Base-by-base conservation (phyloP, 1,284 basidiomycete species). In the Trichosporon coremiiforme region DNA sequence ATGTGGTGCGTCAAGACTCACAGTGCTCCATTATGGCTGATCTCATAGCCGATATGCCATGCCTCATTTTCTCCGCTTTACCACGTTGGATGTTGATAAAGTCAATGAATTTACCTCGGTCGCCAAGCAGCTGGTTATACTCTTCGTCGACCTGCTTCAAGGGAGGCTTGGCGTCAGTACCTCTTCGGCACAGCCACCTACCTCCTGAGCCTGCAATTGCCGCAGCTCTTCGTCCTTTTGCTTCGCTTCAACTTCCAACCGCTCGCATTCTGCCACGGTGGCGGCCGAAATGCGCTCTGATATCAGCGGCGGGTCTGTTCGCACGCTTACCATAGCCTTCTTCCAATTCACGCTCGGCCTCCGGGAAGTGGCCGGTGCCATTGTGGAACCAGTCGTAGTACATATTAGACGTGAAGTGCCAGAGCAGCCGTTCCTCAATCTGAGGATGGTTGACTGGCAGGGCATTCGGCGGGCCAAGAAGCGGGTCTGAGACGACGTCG, bases 311-410 rank as follows among this genome's bases (percentile, higher is more conserved):
- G 9, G n/a, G 2, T 2, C 10, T 13, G 22, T 13, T 29, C n/a
- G 35, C 22, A 9, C 7, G 75, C 80, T 66, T 57, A 83, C 93
- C 88, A 80, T 93, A 94, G 70, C 89, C 88, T 36, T 89, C 88
- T 74, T 92, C 90, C 13, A 95, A 79, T 55, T 85, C 84, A 72
- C 87, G 86, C 68, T 92, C 90, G 65, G 89, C 88, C 69, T 90
- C 89, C 0, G 87, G 85, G 73, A 91, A 93, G 31, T 90, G 86
- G 74, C 94, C 92, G 10, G 86, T 86, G 3, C 88, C 88, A 60
- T 89, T 87, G 38, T 93, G 83, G 64, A 79, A 82, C 86, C 92
- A 95, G 20, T 87, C 80, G 2, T 86, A 84, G 76, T 95, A 95
- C 0, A 91, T 87, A 65, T 87, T 86, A 5, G 87, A 84, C 50